Base-by-base conservation (phyloP, 768 basidiomycete genomes). In the Kwoniella botswanensis region DNA sequence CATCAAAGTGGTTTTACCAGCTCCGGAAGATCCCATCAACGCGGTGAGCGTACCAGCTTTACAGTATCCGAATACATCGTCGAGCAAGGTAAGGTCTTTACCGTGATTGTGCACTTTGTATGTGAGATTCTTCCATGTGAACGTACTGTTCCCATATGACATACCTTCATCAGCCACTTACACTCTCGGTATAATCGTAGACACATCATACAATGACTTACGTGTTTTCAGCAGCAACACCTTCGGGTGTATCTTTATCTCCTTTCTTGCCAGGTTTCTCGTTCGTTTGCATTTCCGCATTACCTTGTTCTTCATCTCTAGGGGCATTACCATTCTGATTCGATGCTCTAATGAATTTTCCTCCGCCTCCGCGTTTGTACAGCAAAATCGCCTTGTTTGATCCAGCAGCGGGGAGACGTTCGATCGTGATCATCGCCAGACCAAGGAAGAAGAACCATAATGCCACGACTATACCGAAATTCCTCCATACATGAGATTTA, bases 11-110 rank as follows among this genome's bases (percentile, higher is more conserved):
- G 80, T 79, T 58, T 82, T 79, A 12, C 79, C 78, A 2, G 79
- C 80, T 44, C 82, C 82, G 17, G 79, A 81, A 7, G 77, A 74
- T 3, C 93, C 93, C 92, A 95, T 93, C 11, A 95, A 86, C 0
- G 93, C 93, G 0, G 93, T 93, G 71, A 56, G 88, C 82, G 90
- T 93, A 4, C 93, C 93, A 0, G 93, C 93, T 11, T 88, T 88
- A 21, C 93, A 92, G 81, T 87, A 94, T 0, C 93, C 93, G 35
- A 89, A 91, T 13, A 94, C 87, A 57, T 92, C 87, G 72, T 93
- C 87, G 65, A 93, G 85, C 1, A 93, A 85, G 50, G 74, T 70
- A 52, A 82, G 22, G 44, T 78, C 75, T 56, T 79, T 60, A 2
- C 72, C 65, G 22, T 71, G 46, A 2, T 63, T 71, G 56, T 77